Evolutionary conservation across 768 basidiomycete species (phyloP).

Genomic region (Phylloporus arenicola): DNA sequence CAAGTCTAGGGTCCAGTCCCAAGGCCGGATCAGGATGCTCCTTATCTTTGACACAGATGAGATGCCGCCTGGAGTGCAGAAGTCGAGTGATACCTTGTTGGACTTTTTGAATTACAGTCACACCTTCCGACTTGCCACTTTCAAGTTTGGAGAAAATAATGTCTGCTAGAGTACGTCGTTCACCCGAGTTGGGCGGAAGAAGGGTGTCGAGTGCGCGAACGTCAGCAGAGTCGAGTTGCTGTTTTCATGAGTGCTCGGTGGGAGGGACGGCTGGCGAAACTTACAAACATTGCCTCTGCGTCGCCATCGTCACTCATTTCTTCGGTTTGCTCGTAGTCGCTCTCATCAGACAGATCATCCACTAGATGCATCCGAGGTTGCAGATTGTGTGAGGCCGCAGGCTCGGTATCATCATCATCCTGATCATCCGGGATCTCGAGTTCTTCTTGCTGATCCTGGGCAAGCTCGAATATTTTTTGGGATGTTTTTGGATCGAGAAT

Average conservation of each 20-base stretch:
- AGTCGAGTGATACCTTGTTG: conserved; percentile 46
- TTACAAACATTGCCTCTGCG: conserved; percentile 58
- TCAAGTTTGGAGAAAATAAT: conserved; percentile 95
- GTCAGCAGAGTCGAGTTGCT: conserved; percentile 91
- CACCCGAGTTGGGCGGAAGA: conserved; percentile 67
- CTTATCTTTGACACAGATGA: conserved; percentile 32
- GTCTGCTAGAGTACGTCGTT: conserved; percentile 87
- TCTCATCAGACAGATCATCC: conserved; percentile 56
- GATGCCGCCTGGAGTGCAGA: not conserved
- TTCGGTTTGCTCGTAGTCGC: conserved; percentile 35
- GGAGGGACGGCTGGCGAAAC: conserved; percentile 19
- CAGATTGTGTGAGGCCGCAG: conserved; percentile 24
- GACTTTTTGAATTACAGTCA: conserved; percentile 55
- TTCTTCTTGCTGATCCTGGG: conserved; percentile 90
- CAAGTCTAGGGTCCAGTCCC: conserved; percentile 87
- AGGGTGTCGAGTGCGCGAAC: conserved; percentile 79
- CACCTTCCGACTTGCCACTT: conserved; percentile 47
- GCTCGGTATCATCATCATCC: conserved; percentile 36
- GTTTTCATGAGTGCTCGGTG: conserved; percentile 6
- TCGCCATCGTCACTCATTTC: conserved; percentile 28
- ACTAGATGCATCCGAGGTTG: conserved; percentile 24
- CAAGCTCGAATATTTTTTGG: conserved; percentile 84
- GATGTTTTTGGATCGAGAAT: conserved; percentile 80
- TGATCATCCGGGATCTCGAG: conserved; percentile 60
- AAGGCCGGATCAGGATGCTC: conserved; percentile 73